Percentiles rank a stretch among this genome's conserved stretches.
Conservation (phyloP, 768 basidiomycete species). For the Phlegmacium glaucopus region DNA sequence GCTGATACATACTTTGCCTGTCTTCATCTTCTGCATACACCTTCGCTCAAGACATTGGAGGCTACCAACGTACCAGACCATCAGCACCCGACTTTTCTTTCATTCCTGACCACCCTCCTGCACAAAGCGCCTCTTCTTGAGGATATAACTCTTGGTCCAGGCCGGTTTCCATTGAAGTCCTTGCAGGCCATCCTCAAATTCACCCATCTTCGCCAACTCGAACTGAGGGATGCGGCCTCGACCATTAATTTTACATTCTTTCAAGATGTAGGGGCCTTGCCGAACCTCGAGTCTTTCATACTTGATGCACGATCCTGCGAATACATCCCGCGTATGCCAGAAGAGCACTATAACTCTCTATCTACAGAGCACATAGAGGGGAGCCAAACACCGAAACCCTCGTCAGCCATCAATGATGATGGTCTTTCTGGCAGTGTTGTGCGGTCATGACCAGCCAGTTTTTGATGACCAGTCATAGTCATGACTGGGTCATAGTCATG, state of each 20-base stretch:
- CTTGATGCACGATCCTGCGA: not conserved
- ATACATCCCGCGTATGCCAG: not conserved
- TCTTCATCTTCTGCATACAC: not conserved
- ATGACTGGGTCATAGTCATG: no score
- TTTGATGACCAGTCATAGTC: no score
- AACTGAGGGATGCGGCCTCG: not conserved
- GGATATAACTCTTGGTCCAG: constrained; percentile 49
- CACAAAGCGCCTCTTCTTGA: constrained; percentile 26
- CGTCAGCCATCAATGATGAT: no score
- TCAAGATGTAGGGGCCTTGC: constrained; percentile 2
- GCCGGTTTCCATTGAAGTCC: constrained; percentile 61
- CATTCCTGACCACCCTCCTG: not conserved
- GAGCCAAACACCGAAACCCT: no score
- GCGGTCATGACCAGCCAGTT: no score
- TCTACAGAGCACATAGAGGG: no score
- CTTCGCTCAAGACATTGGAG: not conserved
- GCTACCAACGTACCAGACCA: not conserved
- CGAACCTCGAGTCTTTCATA: not conserved
- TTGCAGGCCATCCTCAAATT: constrained; percentile 17
- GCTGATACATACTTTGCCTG: not conserved
- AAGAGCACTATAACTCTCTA: no score
- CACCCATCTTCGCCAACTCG: constrained; percentile 2
- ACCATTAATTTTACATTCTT: constrained; percentile 6
- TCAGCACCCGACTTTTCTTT: not conserved
- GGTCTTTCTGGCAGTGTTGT: no score